Percentiles rank a stretch among this genome's conserved stretches.
Evolutionary conservation across 768 basidiomycete genomes (phyloP).

Genomic region (Termitomyces sp.): DNA sequence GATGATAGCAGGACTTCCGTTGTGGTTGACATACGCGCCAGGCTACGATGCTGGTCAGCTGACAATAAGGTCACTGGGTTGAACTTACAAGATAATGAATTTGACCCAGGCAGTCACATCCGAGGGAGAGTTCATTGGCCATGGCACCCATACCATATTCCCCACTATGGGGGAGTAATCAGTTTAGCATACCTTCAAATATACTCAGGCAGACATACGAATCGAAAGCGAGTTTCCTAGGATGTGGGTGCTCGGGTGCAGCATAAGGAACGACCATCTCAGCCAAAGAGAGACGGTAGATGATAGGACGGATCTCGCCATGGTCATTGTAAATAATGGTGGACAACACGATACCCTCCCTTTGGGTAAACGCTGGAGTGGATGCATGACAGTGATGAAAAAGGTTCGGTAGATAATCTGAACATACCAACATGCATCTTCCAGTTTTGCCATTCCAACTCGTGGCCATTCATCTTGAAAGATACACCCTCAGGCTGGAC

Average conservation of each 20-base stretch:
- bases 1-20: slow-evolving; percentile 69
- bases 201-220: slow-evolving; percentile 44
- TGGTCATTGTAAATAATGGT: slow-evolving; percentile 87
- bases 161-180: slow-evolving; percentile 50
- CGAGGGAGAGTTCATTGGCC: slow-evolving; percentile 83
- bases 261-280: slow-evolving; percentile 95
- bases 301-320: slow-evolving; percentile 77
- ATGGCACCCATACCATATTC: slow-evolving; percentile 93
- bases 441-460: slow-evolving; percentile 94
- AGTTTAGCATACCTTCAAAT: slow-evolving; percentile 27
- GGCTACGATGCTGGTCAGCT: slow-evolving; percentile 36
- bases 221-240: slow-evolving; percentile 88
- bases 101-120: slow-evolving; percentile 85
- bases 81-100: slow-evolving; percentile 76
- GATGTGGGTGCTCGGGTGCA: slow-evolving; percentile 80
- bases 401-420: slow-evolving; percentile 34
- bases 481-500: slow-evolving; percentile 89
- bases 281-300: slow-evolving; percentile 78
- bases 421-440: slow-evolving; percentile 79
- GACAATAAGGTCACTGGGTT: slow-evolving; percentile 10
- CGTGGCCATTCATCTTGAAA: slow-evolving; percentile 77
- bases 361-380: slow-evolving; percentile 58
- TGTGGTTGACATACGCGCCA: slow-evolving; percentile 66
- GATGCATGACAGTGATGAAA: not conserved
- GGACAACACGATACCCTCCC: slow-evolving; percentile 84